Conservation (phyloP, 441 rosid species). For the Codiaeum variegatum region DNA sequence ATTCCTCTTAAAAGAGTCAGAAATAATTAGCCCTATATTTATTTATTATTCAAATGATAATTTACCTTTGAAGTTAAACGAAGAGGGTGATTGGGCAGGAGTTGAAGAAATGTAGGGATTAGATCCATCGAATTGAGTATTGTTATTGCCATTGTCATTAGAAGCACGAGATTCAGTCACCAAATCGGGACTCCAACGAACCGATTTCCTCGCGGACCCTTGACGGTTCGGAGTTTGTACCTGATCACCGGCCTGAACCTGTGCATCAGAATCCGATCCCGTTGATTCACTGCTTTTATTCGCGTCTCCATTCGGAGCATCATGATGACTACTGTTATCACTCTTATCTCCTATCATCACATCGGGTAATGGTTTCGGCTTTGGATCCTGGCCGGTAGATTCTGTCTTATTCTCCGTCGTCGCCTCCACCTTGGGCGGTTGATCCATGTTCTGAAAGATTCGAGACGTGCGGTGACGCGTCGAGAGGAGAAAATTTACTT, state of each 20-base stretch:
- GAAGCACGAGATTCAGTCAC: conserved; percentile 47
- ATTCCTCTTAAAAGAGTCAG: not conserved
- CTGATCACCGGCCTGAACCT: conserved; percentile 14
- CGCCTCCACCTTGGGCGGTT: conserved; percentile 33
- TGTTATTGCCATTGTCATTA: not conserved
- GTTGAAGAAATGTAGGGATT: conserved; percentile 47
- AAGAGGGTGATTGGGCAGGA: conserved; percentile 35
- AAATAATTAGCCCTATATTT: not conserved
- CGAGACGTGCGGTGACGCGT: conserved; percentile 15
- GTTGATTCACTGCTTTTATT: conserved; percentile 13
- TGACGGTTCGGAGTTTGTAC: conserved; percentile 22
- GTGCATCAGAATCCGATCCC: conserved; percentile 30
- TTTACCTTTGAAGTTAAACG: conserved; percentile 39
- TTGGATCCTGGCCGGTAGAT: conserved; percentile 23
- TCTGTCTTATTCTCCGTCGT: conserved; percentile 32
- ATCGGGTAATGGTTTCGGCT: conserved; percentile 23
- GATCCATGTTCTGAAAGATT: conserved; percentile 34
- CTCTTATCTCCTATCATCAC: conserved; percentile 8
- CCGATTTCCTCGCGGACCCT: conserved; percentile 57
- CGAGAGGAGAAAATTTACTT: not conserved
- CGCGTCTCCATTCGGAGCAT: conserved; percentile 27
- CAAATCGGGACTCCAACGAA: conserved; percentile 79
- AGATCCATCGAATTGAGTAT: conserved; percentile 35
- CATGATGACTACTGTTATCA: not conserved
- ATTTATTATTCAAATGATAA: conserved; percentile 19